phyloP scores from a whole-genome alignment of 495 filamentous ascomycete genomes.

The Aspergillus nidulans region DNA sequence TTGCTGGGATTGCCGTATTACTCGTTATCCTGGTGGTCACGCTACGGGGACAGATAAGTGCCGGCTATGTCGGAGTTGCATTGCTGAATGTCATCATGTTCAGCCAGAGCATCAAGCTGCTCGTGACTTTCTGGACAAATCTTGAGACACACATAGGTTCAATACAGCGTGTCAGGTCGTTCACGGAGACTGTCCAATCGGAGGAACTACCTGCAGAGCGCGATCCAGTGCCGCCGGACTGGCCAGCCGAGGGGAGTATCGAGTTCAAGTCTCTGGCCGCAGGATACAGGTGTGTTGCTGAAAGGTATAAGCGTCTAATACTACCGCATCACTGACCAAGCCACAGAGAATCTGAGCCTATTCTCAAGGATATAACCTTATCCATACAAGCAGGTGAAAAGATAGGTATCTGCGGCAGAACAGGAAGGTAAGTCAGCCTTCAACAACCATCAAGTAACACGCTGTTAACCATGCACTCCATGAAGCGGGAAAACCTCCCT shows the following conservation, averaged over 20 bases:
- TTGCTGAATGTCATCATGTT: slow-evolving; percentile 55
- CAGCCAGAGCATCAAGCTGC: slow-evolving; percentile 45
- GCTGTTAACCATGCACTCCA: background rate
- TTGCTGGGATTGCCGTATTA: slow-evolving; percentile 45
- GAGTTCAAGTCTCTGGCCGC: slow-evolving; percentile 43
- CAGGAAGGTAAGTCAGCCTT: slow-evolving; percentile 35
- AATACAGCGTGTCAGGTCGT: slow-evolving; percentile 54
- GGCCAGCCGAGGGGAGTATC: slow-evolving; percentile 50
- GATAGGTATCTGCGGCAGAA: slow-evolving; percentile 49
- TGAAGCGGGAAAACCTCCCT: slow-evolving; percentile 46
- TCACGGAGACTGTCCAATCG: slow-evolving; percentile 42
- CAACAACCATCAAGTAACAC: background rate
- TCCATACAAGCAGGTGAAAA: slow-evolving; percentile 53
- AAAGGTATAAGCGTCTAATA: background rate
- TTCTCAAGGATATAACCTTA: slow-evolving; percentile 48
- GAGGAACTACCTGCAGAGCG: slow-evolving; percentile 46
- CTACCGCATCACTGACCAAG: background rate
- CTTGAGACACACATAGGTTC: slow-evolving; percentile 56
- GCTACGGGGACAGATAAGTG: slow-evolving; percentile 39
- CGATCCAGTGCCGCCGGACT: slow-evolving; percentile 34
- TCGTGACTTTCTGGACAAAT: slow-evolving; percentile 54
- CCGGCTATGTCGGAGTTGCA: slow-evolving; percentile 54
- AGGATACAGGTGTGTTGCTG: slow-evolving; percentile 32
- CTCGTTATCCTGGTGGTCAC: slow-evolving; percentile 43
- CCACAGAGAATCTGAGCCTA: slow-evolving; percentile 32